A percentile compares a stretch with the other conserved stretches of the same genome.
Conservation (phyloP, 148 eudicot genomes). For the Fagopyrum esculentum region DNA sequence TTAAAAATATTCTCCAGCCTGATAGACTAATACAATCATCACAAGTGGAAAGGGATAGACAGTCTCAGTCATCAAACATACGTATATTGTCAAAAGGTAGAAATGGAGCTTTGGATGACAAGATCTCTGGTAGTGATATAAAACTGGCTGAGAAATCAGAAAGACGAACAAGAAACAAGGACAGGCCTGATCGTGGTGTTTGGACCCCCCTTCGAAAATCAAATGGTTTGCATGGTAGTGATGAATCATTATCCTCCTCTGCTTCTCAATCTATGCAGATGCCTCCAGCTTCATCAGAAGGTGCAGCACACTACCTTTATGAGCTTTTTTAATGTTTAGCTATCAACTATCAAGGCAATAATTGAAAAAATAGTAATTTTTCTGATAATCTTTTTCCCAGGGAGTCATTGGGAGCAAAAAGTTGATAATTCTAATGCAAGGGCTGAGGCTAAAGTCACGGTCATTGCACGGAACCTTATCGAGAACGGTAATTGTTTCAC, state of each 20-base stretch:
- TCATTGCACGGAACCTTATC: background rate
- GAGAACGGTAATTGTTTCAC: background rate
- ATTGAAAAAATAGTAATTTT: background rate
- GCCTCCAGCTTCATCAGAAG: background rate
- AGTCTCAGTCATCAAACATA: constrained; percentile 8
- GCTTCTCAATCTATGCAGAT: background rate
- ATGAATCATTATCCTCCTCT: background rate
- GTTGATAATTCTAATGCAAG: background rate
- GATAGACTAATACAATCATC: constrained; percentile 9
- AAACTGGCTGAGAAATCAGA: background rate
- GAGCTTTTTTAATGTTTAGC: background rate
- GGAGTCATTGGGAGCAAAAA: background rate
- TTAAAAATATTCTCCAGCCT: constrained; percentile 1
- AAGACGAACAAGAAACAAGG: constrained; percentile 7
- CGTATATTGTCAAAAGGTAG: constrained; percentile 6
- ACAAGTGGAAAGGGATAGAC: background rate
- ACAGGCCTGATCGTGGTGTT: constrained; percentile 8
- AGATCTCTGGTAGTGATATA: constrained; percentile 1
- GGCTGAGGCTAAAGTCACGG: background rate
- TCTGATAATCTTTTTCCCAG: background rate
- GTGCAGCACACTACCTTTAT: background rate
- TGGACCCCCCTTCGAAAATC: constrained; percentile 9
- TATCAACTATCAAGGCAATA: background rate
- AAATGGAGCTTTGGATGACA: background rate
- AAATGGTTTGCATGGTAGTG: background rate